Evolutionary conservation across 2,329 filamentous ascomycete species (phyloP).

Genomic region (Simplicillium sp.): DNA sequence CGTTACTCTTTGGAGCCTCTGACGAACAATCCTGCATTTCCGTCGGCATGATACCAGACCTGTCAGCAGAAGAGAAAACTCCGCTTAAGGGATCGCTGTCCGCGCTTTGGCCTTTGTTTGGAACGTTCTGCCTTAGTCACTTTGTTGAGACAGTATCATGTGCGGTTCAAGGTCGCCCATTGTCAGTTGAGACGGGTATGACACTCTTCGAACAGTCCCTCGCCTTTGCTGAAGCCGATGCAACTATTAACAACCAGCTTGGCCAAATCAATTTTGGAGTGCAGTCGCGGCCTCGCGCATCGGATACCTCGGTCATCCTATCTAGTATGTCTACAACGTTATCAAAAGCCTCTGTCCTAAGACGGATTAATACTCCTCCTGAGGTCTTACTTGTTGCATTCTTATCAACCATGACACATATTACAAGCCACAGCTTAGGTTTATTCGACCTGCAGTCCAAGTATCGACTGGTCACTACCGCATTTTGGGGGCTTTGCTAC

Average conservation of each 20-base stretch:
- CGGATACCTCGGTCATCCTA: conserved; percentile 9
- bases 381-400: conserved; percentile 82
- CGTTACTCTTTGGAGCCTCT: conserved; percentile 61
- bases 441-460: conserved; percentile 70
- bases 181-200: conserved; percentile 85
- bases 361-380: conserved; percentile 76
- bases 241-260: conserved; percentile 72
- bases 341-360: conserved; percentile 59
- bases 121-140: conserved; percentile 64
- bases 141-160: conserved; percentile 84
- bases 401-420: conserved; percentile 80
- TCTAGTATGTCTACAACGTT: conserved; percentile 31
- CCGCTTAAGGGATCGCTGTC: conserved; percentile 71
- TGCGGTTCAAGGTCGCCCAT: conserved; percentile 72
- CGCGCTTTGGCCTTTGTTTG: conserved; percentile 64
- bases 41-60: conserved; percentile 51
- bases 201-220: conserved; percentile 93
- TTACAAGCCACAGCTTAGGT: conserved; percentile 75
- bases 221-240: conserved; percentile 91
- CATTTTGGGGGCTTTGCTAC: conserved; percentile 82
- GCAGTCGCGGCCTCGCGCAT: conserved; percentile 4
- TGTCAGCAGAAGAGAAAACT: conserved; percentile 8
- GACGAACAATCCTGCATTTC: conserved; percentile 68
- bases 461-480: conserved; percentile 78
- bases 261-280: conserved; percentile 54